A percentile compares a stretch with the other conserved stretches of the same genome.
Conservation (phyloP, 768 basidiomycete genomes). For the Serendipita indica region DNA sequence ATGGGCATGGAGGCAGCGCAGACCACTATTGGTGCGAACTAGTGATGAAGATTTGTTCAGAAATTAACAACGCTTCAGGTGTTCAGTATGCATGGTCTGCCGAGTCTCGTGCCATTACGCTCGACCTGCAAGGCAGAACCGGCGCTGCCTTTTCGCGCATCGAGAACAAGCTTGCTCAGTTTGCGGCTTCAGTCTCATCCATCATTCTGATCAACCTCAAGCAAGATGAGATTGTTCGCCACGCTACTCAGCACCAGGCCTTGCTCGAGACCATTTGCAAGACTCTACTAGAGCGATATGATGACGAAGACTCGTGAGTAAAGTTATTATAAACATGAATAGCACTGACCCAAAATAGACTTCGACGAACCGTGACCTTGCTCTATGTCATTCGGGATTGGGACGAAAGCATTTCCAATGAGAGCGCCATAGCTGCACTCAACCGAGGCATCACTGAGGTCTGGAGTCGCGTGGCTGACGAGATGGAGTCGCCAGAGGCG, state of each 20-base stretch:
- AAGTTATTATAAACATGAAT: too few species aligned
- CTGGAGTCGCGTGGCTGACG: neutral
- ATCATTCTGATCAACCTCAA: neutral
- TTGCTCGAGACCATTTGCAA: neutral
- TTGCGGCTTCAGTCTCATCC: neutral
- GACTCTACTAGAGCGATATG: conserved; percentile 1
- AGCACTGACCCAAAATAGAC: too few species aligned
- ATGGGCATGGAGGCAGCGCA: neutral
- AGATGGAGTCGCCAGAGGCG: neutral
- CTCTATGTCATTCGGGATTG: conserved; percentile 6
- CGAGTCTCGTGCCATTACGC: neutral
- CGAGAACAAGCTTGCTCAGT: conserved; percentile 1
- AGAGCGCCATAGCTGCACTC: neutral
- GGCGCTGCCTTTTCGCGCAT: neutral
- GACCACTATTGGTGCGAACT: conserved; percentile 3
- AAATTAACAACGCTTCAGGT: neutral
- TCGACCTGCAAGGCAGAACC: neutral
- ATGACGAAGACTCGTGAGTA: neutral
- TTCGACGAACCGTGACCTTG: neutral
- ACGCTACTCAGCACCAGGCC: neutral
- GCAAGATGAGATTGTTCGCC: neutral
- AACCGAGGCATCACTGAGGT: neutral
- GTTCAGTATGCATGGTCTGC: neutral
- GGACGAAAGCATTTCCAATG: neutral
- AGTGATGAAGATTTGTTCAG: too few species aligned